A percentile compares a stretch with the other conserved stretches of the same genome.
These are phyloP conservation scores for Fusarium brachygibbosum DNA, from an alignment of 2,329 filamentous ascomycete genomes.

Conservation along the genomic window DNA sequence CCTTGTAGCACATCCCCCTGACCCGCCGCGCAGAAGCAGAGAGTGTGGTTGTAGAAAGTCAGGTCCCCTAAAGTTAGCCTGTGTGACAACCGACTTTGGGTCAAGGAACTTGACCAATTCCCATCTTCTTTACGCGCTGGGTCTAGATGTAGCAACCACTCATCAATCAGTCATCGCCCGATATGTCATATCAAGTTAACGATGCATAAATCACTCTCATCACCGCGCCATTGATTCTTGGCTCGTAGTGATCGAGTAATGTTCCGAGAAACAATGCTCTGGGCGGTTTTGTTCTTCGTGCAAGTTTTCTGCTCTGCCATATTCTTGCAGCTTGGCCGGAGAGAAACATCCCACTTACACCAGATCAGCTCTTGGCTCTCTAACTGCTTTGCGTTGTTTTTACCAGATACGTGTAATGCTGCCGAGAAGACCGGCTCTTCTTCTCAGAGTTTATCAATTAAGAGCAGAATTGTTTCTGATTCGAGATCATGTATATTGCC, in stretches of 20 bases:
- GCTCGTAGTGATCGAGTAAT: constrained; percentile 31
- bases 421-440: constrained; percentile 12
- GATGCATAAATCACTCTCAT: constrained; percentile 45
- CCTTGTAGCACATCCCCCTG: constrained; percentile 49
- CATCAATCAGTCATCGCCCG: constrained; percentile 25
- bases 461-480: not conserved
- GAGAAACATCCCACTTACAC: constrained; percentile 43
- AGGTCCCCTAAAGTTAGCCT: constrained; percentile 18
- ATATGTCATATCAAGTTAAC: constrained; percentile 30
- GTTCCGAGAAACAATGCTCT: constrained; percentile 19
- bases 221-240: constrained; percentile 47
- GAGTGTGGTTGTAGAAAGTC: constrained; percentile 30
- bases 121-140: constrained; percentile 47
- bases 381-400: constrained; percentile 1
- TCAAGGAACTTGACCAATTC: constrained; percentile 39
- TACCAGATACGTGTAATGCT: constrained; percentile 20
- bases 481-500: constrained; percentile 4
- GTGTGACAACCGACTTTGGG: constrained; percentile 34
- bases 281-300: constrained; percentile 21
- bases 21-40: constrained; percentile 21
- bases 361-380: constrained; percentile 21
- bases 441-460: constrained; percentile 2
- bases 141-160: constrained; percentile 42
- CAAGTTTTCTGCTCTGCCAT: constrained; percentile 23
- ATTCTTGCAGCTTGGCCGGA: constrained; percentile 10